Percentiles rank a stretch among this genome's conserved stretches.
Evolutionary conservation across 768 basidiomycete species (phyloP).

Genomic region (Tulasnella sp.): DNA sequence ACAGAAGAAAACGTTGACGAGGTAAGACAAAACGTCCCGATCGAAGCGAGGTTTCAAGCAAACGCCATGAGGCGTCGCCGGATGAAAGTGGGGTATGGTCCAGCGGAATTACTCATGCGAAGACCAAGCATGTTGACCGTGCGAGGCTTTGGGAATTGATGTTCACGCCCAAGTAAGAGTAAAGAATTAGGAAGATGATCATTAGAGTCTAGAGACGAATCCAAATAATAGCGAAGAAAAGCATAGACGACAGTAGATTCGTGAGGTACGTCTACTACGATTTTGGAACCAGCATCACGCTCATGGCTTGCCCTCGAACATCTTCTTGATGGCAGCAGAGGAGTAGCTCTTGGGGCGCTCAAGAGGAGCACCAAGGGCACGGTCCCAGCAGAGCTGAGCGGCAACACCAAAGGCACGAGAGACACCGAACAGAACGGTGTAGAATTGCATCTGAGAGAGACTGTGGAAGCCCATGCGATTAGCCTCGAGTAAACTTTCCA

Average conservation of each 20-base stretch:
- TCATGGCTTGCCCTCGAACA: conserved; percentile 63
- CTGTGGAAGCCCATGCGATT: conserved; percentile 44
- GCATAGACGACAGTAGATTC: not conserved
- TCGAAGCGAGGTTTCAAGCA: too few relatives aligned
- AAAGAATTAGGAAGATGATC: not conserved
- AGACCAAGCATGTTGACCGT: too few relatives aligned
- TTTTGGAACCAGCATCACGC: not conserved
- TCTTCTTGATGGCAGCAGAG: conserved; percentile 73
- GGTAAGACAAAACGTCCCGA: too few relatives aligned
- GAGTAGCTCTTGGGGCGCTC: conserved; percentile 94
- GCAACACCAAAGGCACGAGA: conserved; percentile 92
- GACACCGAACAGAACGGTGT: conserved; percentile 96
- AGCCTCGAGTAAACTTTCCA: not conserved
- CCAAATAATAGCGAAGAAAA: not conserved
- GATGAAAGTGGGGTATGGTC: too few relatives aligned
- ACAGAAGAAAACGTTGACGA: too few relatives aligned
- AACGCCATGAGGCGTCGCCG: too few relatives aligned
- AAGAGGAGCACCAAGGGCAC: conserved; percentile 86
- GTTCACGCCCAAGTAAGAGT: not conserved
- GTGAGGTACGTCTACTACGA: not conserved
- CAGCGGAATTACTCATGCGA: too few relatives aligned
- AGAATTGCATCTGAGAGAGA: conserved; percentile 89
- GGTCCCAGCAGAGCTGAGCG: conserved; percentile 91
- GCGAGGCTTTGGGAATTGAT: not conserved
- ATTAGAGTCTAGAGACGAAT: conserved; percentile 14